These are phyloP conservation scores for Mrakia gelida DNA, from an alignment of 768 basidiomycete species.

Conservation along the genomic window DNA sequence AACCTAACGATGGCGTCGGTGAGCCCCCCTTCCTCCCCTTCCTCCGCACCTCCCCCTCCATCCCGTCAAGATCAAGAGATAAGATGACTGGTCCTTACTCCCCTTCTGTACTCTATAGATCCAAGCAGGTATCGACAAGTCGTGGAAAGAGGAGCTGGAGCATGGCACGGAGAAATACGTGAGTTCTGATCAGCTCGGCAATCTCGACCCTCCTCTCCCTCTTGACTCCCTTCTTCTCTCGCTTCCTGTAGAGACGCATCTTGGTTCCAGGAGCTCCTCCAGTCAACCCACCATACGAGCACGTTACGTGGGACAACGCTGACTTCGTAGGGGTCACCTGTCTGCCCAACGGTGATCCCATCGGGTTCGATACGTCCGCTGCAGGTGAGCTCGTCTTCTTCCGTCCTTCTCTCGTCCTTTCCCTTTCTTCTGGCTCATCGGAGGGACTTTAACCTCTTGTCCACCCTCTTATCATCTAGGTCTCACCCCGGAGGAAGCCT, in stretches of 20 bases:
- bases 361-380: not conserved
- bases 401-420: too few species aligned
- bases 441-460: not conserved
- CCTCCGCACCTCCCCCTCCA: not conserved
- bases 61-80: not conserved
- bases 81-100: not conserved
- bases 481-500: not conserved
- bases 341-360: not conserved
- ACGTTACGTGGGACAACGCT: not conserved
- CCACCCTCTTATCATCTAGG: not conserved
- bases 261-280: not conserved
- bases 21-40: not conserved
- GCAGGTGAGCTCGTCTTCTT: not conserved
- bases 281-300: not conserved
- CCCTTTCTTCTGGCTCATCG: not conserved
- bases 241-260: not conserved
- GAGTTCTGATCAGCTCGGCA: not conserved
- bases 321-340: not conserved
- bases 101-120: not conserved
- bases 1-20: not conserved
- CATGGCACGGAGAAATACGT: not conserved
- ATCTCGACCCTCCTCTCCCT: not conserved
- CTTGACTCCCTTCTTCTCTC: not conserved
- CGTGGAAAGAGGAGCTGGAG: not conserved
- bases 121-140: not conserved